Percentiles rank a stretch among this genome's conserved stretches.
Evolutionary conservation across 192 early-diverging fungal species (phyloP).

Genomic region (Chytriomyces hyalinus): DNA sequence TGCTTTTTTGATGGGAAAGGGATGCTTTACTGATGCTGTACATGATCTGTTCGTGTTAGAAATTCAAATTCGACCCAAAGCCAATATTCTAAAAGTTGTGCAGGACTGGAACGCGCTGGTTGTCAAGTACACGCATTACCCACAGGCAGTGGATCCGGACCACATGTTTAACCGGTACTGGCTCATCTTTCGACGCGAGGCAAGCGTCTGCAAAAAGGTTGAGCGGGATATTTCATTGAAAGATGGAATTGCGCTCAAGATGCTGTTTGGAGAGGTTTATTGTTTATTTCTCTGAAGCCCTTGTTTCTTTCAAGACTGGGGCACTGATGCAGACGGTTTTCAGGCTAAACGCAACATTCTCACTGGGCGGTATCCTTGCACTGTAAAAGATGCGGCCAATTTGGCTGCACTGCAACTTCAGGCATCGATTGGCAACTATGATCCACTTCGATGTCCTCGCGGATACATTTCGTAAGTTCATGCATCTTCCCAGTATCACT

Average conservation of each 20-base stretch:
- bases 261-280: conserved; percentile 62
- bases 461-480: conserved; percentile 56
- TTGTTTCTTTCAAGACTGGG: too few relatives aligned
- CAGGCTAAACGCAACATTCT: conserved; percentile 62
- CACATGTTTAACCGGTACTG: conserved; percentile 62
- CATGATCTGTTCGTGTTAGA: conserved; percentile 36
- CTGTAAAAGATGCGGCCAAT: conserved; percentile 47
- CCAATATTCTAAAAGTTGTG: conserved; percentile 57
- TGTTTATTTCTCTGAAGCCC: conserved; percentile 20
- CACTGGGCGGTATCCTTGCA: conserved; percentile 57
- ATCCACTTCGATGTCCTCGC: conserved; percentile 40
- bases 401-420: conserved; percentile 59
- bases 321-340: not conserved
- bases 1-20: not conserved
- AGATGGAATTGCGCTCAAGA: conserved; percentile 46
- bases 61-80: conserved; percentile 56
- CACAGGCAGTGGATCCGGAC: conserved; percentile 52
- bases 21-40: not conserved
- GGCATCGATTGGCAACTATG: conserved; percentile 48
- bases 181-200: conserved; percentile 61
- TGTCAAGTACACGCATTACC: conserved; percentile 64
- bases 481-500: not conserved
- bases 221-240: conserved; percentile 34
- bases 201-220: conserved; percentile 42
- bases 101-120: conserved; percentile 52